phyloP scores from a whole-genome alignment of 768 basidiomycete species.

The Boletales sp. region DNA sequence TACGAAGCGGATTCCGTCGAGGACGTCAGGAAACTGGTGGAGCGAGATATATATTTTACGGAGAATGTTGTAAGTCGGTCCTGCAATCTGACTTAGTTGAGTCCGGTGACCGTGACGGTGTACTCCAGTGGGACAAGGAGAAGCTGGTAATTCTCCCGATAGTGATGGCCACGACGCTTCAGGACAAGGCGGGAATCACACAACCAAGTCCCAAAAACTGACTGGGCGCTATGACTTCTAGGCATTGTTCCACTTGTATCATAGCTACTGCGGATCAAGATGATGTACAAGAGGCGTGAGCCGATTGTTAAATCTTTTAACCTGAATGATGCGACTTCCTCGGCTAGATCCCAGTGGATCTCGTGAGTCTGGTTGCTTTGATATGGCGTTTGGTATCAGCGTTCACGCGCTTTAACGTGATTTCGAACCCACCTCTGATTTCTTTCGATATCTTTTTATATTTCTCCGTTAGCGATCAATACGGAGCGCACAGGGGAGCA shows the following conservation, averaged over 20 bases:
- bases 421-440: too few species aligned
- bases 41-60: slow-evolving; percentile 43
- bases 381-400: too few species aligned
- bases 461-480: neutral
- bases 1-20: slow-evolving; percentile 53
- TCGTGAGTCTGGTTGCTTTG: too few species aligned
- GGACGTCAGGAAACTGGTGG: slow-evolving; percentile 35
- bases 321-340: neutral
- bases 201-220: slow-evolving; percentile 21
- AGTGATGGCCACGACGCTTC: slow-evolving; percentile 35
- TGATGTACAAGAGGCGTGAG: neutral
- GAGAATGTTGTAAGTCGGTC: slow-evolving; percentile 38
- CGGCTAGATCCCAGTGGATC: too few species aligned
- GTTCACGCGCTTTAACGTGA: too few species aligned
- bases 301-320: neutral
- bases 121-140: slow-evolving; percentile 53
- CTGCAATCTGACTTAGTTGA: neutral
- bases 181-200: slow-evolving; percentile 20
- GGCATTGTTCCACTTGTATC: neutral
- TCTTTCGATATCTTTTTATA: neutral
- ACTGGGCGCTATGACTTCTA: neutral
- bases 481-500: neutral
- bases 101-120: neutral
- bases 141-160: slow-evolving; percentile 49
- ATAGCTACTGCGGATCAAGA: slow-evolving; percentile 2